Conservation (phyloP, 2,329 filamentous ascomycete species). For the Cladobotryum mycophilum region DNA sequence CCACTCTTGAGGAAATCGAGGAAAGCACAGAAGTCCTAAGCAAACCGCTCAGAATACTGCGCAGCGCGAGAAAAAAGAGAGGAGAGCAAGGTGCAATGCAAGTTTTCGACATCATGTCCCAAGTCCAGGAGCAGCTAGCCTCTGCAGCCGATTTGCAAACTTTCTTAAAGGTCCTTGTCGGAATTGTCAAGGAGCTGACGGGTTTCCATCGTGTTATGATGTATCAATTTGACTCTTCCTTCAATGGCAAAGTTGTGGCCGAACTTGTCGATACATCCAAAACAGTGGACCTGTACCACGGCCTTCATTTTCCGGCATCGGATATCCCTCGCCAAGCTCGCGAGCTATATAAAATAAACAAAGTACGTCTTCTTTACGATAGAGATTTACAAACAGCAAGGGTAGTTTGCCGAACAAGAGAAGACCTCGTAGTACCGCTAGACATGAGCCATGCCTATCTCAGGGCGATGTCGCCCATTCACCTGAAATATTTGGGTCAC, state of each 20-base stretch:
- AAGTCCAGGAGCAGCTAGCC: constrained; percentile 81
- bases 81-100: constrained; percentile 82
- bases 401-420: constrained; percentile 68
- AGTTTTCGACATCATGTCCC: constrained; percentile 86
- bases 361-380: constrained; percentile 81
- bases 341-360: constrained; percentile 86
- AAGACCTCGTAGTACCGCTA: constrained; percentile 68
- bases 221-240: constrained; percentile 78
- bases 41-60: constrained; percentile 68
- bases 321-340: constrained; percentile 81
- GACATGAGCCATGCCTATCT: constrained; percentile 82
- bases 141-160: constrained; percentile 62
- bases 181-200: constrained; percentile 81
- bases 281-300: constrained; percentile 79
- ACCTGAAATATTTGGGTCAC: constrained; percentile 78
- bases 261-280: constrained; percentile 76
- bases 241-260: constrained; percentile 82
- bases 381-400: constrained; percentile 73
- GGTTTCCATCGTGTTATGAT: constrained; percentile 91
- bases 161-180: constrained; percentile 76
- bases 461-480: constrained; percentile 84
- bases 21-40: constrained; percentile 72
- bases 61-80: constrained; percentile 66
- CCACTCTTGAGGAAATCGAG: constrained; percentile 65
- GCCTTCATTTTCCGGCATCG: constrained; percentile 79